Conservation (phyloP, 306 rosid species). For the Vicia faba region DNA sequence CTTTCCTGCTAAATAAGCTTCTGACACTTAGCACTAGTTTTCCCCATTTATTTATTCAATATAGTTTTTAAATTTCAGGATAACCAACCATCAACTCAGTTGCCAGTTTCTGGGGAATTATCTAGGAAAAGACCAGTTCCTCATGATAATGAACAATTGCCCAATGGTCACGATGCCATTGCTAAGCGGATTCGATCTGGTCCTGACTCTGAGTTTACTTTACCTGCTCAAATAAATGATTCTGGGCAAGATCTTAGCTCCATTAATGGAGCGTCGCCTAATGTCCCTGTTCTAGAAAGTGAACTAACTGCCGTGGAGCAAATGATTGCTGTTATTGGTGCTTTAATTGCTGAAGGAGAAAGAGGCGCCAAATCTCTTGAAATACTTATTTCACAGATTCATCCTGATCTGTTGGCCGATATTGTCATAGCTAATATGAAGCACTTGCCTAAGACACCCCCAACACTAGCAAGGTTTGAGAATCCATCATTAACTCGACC, state of each 20-base stretch:
- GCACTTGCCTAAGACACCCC: slow-evolving; percentile 82
- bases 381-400: slow-evolving; percentile 86
- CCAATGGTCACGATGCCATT: slow-evolving; percentile 65
- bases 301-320: slow-evolving; percentile 87
- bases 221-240: slow-evolving; percentile 63
- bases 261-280: slow-evolving; percentile 61
- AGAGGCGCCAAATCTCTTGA: slow-evolving; percentile 96
- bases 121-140: slow-evolving; percentile 66
- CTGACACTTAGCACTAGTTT: slow-evolving; percentile 19
- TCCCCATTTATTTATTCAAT: slow-evolving; percentile 6
- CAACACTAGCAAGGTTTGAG: slow-evolving; percentile 70
- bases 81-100: slow-evolving; percentile 65
- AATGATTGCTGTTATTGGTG: slow-evolving; percentile 96
- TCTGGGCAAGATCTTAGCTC: slow-evolving; percentile 53
- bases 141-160: slow-evolving; percentile 64
- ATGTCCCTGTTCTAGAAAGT: slow-evolving; percentile 59
- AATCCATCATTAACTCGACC: slow-evolving; percentile 56
- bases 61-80: slow-evolving; percentile 56
- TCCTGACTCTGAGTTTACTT: slow-evolving; percentile 48
- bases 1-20: slow-evolving; percentile 24
- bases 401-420: slow-evolving; percentile 97
- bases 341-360: slow-evolving; percentile 98
- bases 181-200: slow-evolving; percentile 70
- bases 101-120: slow-evolving; percentile 61
- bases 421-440: slow-evolving; percentile 94